These are phyloP conservation scores for Blumeria graminis DNA, from an alignment of 2,329 filamentous ascomycete species.

Conservation along the genomic window DNA sequence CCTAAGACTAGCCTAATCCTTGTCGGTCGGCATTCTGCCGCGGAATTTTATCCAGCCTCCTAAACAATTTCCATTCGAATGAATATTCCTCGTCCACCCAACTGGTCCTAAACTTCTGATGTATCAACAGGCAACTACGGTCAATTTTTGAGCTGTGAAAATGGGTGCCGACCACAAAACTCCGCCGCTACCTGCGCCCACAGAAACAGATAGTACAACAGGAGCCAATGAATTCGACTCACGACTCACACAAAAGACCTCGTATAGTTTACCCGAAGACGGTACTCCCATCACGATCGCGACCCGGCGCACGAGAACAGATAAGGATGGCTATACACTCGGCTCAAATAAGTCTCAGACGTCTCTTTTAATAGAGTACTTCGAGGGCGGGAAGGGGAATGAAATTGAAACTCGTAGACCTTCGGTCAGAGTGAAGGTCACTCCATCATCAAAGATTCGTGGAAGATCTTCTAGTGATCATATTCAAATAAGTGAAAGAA, in stretches of 20 bases:
- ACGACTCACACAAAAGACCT: slow-evolving; percentile 39
- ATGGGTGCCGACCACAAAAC: slow-evolving; percentile 20
- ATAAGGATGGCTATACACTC: slow-evolving; percentile 23
- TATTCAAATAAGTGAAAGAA: slow-evolving; percentile 68
- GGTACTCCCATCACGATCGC: slow-evolving; percentile 80
- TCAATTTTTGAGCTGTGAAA: slow-evolving; percentile 8
- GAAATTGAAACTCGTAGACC: slow-evolving; percentile 30
- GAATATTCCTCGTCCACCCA: no score
- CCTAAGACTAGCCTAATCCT: background rate
- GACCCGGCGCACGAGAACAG: slow-evolving; percentile 40
- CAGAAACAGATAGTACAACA: slow-evolving; percentile 39
- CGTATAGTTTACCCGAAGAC: slow-evolving; percentile 64
- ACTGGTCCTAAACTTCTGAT: no score
- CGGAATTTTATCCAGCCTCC: no score
- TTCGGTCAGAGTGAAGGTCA: slow-evolving; percentile 48
- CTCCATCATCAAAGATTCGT: slow-evolving; percentile 30
- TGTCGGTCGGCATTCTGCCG: no score
- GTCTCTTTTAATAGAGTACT: slow-evolving; percentile 53
- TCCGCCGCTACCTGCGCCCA: slow-evolving; percentile 54
- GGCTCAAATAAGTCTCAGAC: slow-evolving; percentile 37
- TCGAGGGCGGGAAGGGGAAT: slow-evolving; percentile 38
- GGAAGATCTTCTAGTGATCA: slow-evolving; percentile 35
- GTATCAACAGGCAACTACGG: background rate
- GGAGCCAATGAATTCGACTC: slow-evolving; percentile 37
- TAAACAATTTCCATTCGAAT: no score